A percentile compares a stretch with the other conserved stretches of the same genome.
Conservation (phyloP, 257 asterid species). For the Rhazya stricta region DNA sequence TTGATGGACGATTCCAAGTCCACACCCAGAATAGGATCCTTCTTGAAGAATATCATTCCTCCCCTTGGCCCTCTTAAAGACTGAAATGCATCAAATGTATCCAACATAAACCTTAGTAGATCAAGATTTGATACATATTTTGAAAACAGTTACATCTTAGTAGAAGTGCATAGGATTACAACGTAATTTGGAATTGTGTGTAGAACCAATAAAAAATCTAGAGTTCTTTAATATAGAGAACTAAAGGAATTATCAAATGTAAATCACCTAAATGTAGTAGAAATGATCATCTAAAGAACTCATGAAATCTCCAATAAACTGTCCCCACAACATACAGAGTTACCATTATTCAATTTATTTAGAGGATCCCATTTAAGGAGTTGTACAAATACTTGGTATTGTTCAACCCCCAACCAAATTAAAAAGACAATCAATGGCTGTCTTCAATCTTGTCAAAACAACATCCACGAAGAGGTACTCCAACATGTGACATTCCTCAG, state of each 20-base stretch:
- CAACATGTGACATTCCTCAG: neutral
- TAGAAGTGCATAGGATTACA: neutral
- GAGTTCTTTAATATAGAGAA: neutral
- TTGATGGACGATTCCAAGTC: constrained; percentile 84
- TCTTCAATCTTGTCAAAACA: neutral
- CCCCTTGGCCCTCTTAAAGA: constrained; percentile 98
- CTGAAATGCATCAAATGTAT: constrained; percentile 31
- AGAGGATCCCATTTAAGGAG: neutral
- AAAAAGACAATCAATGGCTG: neutral
- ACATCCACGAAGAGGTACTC: neutral
- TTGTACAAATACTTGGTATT: neutral
- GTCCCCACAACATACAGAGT: neutral
- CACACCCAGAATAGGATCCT: constrained; percentile 75
- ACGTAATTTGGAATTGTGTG: neutral
- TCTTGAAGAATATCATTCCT: constrained; percentile 95
- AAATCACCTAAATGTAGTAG: neutral
- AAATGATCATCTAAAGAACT: neutral
- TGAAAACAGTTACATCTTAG: neutral
- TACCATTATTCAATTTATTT: neutral
- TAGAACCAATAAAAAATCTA: neutral
- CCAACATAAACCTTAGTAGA: neutral
- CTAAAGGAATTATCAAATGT: neutral
- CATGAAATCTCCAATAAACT: neutral
- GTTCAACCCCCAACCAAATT: too few species aligned
- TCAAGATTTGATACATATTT: neutral